These are phyloP conservation scores for Dendrobium huoshanense DNA, from an alignment of 106 monocot genomes.

Conservation along the genomic window DNA sequence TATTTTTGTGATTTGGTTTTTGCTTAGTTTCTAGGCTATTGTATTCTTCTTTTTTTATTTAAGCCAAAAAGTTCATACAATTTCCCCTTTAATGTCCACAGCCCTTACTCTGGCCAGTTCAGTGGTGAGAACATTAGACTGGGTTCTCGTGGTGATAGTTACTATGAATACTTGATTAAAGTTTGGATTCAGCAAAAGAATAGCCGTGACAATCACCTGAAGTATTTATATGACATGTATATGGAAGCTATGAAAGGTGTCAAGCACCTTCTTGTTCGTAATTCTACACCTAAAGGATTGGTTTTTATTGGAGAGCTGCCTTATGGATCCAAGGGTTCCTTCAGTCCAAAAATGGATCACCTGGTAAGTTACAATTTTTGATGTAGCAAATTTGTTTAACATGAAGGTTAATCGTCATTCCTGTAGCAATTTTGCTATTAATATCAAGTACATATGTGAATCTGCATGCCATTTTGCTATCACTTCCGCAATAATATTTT, in stretches of 20 bases:
- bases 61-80: not conserved
- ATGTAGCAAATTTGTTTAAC: not conserved
- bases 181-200: constrained; percentile 80
- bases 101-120: constrained; percentile 77
- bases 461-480: not conserved
- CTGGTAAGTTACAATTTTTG: constrained; percentile 49
- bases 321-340: constrained; percentile 45
- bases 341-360: constrained; percentile 97
- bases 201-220: constrained; percentile 32
- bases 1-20: not conserved
- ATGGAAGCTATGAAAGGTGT: constrained; percentile 91
- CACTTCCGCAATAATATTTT: not conserved
- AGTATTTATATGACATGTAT: constrained; percentile 85
- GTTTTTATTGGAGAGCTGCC: constrained; percentile 93
- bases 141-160: constrained; percentile 96
- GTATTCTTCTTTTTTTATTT: not conserved
- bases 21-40: not conserved
- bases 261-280: constrained; percentile 74
- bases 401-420: not conserved
- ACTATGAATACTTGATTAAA: constrained; percentile 93
- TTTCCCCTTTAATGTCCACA: constrained; percentile 14
- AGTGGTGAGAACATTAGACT: constrained; percentile 84
- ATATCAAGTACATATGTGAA: not conserved
- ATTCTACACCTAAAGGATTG: constrained; percentile 75
- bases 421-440: not conserved